Evolutionary conservation across 352 stramenopile species (phyloP), one percentile per base, ranked within the genome.

Genomic region (Phytophthora ramorum): DNA sequence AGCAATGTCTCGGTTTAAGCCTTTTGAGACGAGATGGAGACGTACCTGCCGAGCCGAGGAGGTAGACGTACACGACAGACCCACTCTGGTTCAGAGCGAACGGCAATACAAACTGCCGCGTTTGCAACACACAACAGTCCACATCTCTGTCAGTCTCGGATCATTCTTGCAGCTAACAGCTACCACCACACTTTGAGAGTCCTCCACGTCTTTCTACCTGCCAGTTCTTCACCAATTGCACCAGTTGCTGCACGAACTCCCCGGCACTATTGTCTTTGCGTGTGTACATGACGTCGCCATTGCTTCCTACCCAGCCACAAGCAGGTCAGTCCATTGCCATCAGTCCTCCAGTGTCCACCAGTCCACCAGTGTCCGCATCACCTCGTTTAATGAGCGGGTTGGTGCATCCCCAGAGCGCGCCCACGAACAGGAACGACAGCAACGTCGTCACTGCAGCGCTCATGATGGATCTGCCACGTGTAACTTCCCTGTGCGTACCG

Each of bases 371-470:
- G 2, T 10, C 17, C 2, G 32, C 19, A 30, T 26, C 49, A 91
- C 87, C 87, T 83, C 66, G 58, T 60, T 96, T 96, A 50, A 96
- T 92, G 28, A 96, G 69, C 2, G 88, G 88, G 61, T 96, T 96
- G 4, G 88, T 96, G 65, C 88, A 96, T 1, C 88, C 88, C 88
- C 88, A 96, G 2, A 96, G 76, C 17, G 86, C 86, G n/a, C 88
- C 86, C 37, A 96, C 84, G 50, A 93, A 76, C 24, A 96, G 71
- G 63, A 96, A 94, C 34, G 84, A 93, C 45, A 92, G 63, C 35
- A 95, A 60, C 48, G 79, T 93, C 16, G 52, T 41, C 44, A 71
- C 22, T 5, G 73, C 45, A 22, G 60, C 65, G 56, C n/a, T 56
- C 69, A 76, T 76, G 47, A 16, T 60, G 7, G 57, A 60, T 62